Evolutionary conservation across 179 eudicot species (phyloP).

Genomic region (Camellia oleifera): DNA sequence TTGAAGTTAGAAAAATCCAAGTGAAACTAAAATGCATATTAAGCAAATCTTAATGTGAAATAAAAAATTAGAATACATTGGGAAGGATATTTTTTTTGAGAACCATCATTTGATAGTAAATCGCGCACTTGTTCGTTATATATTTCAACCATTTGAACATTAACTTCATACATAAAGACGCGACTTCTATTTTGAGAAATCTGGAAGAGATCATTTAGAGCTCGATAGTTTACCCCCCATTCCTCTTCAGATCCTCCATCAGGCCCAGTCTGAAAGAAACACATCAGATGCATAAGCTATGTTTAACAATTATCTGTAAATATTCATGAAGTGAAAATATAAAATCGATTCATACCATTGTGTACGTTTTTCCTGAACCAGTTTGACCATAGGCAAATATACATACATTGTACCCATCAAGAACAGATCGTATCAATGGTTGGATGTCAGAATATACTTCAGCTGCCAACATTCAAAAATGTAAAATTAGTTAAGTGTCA

Average conservation of each 20-base stretch:
- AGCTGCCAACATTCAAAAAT: constrained; percentile 37
- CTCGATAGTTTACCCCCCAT: constrained; percentile 96
- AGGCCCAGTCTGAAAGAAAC: constrained; percentile 75
- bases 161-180: constrained; percentile 57
- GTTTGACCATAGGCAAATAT: constrained; percentile 99
- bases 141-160: constrained; percentile 94
- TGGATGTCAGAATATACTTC: constrained; percentile 75
- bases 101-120: constrained; percentile 57
- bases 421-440: constrained; percentile 75
- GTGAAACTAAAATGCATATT: background rate
- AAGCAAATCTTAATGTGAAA: background rate
- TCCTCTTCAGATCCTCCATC: constrained; percentile 69
- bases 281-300: constrained; percentile 13
- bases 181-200: constrained; percentile 65
- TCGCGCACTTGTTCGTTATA: constrained; percentile 97
- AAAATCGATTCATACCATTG: constrained; percentile 60
- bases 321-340: background rate
- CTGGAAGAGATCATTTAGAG: constrained; percentile 81
- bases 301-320: background rate
- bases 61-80: background rate
- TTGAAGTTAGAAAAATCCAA: background rate
- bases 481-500: background rate
- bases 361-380: constrained; percentile 96
- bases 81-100: constrained; percentile 88
- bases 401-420: constrained; percentile 94